Conservation (phyloP, 495 filamentous ascomycete species). For the Staphylotrichum tortipilum region DNA sequence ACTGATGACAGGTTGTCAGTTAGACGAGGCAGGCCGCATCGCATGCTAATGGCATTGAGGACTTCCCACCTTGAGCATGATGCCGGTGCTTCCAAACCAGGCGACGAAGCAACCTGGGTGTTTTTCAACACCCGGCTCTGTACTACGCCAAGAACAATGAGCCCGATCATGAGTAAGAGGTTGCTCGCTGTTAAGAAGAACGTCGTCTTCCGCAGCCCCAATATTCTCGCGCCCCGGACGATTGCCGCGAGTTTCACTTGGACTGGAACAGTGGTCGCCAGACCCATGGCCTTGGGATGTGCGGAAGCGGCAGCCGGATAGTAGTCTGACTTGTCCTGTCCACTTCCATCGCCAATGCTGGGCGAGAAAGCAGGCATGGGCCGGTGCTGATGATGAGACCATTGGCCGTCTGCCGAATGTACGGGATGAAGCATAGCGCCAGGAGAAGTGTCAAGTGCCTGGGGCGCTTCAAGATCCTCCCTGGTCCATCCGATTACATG, state of each 20-base stretch:
- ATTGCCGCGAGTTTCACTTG: not conserved
- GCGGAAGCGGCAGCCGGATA: not conserved
- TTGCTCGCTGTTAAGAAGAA: slow-evolving; percentile 7
- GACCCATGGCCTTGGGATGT: not conserved
- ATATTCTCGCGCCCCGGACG: not conserved
- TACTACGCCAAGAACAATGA: slow-evolving; percentile 3
- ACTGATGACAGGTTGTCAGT: not conserved
- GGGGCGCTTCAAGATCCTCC: not conserved
- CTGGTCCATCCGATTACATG: not conserved
- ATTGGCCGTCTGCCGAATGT: no score
- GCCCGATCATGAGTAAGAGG: not conserved
- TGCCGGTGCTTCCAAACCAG: not conserved
- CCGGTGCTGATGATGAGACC: not conserved
- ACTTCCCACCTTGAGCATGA: not conserved
- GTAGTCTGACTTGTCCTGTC: not conserved
- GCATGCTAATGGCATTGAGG: not conserved
- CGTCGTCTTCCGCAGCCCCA: slow-evolving; percentile 4
- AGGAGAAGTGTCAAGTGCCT: not conserved
- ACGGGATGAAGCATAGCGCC: not conserved
- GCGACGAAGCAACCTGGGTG: not conserved
- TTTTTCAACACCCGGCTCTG: not conserved
- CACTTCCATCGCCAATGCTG: not conserved
- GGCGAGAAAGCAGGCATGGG: not conserved
- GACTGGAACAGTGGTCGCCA: no score
- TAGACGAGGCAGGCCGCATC: no score